A percentile compares a stretch with the other conserved stretches of the same genome.
Conservation (phyloP, 2,329 filamentous ascomycete genomes). For the Aspergillus brunneoviolaceus region DNA sequence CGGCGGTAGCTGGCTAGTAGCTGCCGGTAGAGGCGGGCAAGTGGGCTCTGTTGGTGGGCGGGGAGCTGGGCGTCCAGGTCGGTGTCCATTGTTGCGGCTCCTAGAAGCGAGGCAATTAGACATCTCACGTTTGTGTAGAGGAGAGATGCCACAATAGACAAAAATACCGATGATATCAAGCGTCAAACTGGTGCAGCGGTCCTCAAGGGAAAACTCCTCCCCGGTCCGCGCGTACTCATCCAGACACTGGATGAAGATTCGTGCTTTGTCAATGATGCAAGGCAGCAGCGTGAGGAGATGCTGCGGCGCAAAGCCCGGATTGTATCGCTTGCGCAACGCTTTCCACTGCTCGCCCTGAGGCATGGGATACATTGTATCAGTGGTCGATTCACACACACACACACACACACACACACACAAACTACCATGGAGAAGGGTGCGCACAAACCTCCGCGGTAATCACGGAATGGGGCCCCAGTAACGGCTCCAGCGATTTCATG, state of each 20-base stretch:
- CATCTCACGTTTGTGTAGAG: too few species aligned
- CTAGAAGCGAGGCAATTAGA: background rate
- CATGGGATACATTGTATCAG: background rate
- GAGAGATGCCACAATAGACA: too few species aligned
- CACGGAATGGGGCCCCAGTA: slow-evolving; percentile 14
- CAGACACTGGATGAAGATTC: slow-evolving; percentile 25
- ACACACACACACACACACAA: too few species aligned
- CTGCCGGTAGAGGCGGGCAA: slow-evolving; percentile 24
- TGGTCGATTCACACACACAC: too few species aligned
- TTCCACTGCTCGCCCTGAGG: slow-evolving; percentile 30
- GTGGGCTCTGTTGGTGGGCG: slow-evolving; percentile 15
- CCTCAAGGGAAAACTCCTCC: slow-evolving; percentile 27
- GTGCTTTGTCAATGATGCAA: slow-evolving; percentile 28
- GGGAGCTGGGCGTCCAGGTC: slow-evolving; percentile 25
- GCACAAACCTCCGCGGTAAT: slow-evolving; percentile 7
- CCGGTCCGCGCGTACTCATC: slow-evolving; percentile 17
- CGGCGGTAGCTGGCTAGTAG: slow-evolving; percentile 15
- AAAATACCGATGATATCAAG: slow-evolving; percentile 34
- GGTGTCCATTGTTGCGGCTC: slow-evolving; percentile 20
- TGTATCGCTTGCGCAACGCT: slow-evolving; percentile 30
- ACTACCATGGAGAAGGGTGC: too few species aligned
- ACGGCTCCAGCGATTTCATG: background rate
- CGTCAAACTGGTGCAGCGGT: slow-evolving; percentile 27
- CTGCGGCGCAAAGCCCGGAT: slow-evolving; percentile 30
- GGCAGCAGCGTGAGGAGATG: slow-evolving; percentile 29